These are phyloP conservation scores for Chalciporus pseudorubinellus DNA, from an alignment of 768 basidiomycete genomes.

Conservation along the genomic window DNA sequence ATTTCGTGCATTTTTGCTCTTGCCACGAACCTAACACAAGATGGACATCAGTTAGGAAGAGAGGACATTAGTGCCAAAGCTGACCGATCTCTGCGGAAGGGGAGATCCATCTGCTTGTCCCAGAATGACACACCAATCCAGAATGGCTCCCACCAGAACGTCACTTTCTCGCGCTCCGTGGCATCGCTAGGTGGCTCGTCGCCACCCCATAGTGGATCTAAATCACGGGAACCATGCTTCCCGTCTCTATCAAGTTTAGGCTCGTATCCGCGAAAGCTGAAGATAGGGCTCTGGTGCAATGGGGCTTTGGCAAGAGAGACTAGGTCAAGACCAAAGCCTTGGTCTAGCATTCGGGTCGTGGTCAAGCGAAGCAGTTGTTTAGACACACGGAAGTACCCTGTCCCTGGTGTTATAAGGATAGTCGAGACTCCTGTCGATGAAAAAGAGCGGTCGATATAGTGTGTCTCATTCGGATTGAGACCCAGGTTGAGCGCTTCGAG, in stretches of 20 bases:
- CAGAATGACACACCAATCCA: conserved; percentile 82
- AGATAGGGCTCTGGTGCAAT: conserved; percentile 89
- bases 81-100: conserved; percentile 76
- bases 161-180: conserved; percentile 45
- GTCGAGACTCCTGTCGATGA: conserved; percentile 84
- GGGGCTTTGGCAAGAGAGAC: conserved; percentile 89
- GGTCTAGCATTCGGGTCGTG: conserved; percentile 89
- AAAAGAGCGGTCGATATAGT: conserved; percentile 93
- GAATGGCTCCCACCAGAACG: conserved; percentile 90
- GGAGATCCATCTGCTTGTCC: conserved; percentile 85
- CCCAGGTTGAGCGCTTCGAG: conserved; percentile 93
- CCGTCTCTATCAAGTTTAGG: conserved; percentile 51
- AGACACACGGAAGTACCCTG: conserved; percentile 89
- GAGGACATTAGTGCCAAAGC: conserved; percentile 1
- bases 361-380: conserved; percentile 89
- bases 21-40: conserved; percentile 70
- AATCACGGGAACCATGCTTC: conserved; percentile 44
- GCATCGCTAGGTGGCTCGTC: conserved; percentile 44
- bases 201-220: conserved; percentile 77
- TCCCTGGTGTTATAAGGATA: conserved; percentile 88
- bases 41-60: not conserved
- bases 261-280: conserved; percentile 77
- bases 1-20: conserved; percentile 98
- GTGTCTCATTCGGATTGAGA: conserved; percentile 88
- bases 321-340: conserved; percentile 87